phyloP scores from a whole-genome alignment of 129 eudicot genomes.

The Pseudognaphalium luteoalbum region DNA sequence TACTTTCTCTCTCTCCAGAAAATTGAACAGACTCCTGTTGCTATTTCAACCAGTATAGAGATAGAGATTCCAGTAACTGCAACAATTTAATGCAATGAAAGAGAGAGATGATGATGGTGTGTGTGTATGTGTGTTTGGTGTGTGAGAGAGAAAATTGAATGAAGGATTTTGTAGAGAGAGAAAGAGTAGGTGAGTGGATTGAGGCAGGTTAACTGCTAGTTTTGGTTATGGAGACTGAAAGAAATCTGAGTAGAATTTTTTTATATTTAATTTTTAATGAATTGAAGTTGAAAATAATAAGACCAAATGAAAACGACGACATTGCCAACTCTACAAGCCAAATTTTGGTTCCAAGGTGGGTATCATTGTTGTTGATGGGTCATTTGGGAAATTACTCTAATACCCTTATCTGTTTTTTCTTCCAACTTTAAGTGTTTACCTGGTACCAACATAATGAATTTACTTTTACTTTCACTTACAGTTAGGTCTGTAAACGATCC shows the following conservation, averaged over 20 bases:
- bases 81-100: conserved; percentile 37
- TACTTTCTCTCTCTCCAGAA: conserved; percentile 34
- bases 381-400: conserved; percentile 19
- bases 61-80: conserved; percentile 10
- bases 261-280: neutral
- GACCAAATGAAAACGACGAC: conserved; percentile 36
- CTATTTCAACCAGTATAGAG: neutral
- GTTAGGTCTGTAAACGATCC: no score
- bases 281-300: conserved; percentile 6
- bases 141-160: conserved; percentile 19
- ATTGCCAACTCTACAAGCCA: conserved; percentile 95
- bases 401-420: conserved; percentile 26
- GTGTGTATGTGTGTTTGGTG: conserved; percentile 27
- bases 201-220: conserved; percentile 64
- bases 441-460: neutral
- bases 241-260: neutral
- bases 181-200: conserved; percentile 39
- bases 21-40: neutral
- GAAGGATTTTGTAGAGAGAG: conserved; percentile 19
- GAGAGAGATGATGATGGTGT: conserved; percentile 18
- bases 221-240: conserved; percentile 20
- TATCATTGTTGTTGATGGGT: conserved; percentile 36
- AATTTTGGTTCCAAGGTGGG: conserved; percentile 44
- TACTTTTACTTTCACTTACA: neutral
- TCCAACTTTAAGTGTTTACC: neutral